Base-by-base conservation (phyloP, 257 asterid species). In the Rubia yunnanensis region DNA sequence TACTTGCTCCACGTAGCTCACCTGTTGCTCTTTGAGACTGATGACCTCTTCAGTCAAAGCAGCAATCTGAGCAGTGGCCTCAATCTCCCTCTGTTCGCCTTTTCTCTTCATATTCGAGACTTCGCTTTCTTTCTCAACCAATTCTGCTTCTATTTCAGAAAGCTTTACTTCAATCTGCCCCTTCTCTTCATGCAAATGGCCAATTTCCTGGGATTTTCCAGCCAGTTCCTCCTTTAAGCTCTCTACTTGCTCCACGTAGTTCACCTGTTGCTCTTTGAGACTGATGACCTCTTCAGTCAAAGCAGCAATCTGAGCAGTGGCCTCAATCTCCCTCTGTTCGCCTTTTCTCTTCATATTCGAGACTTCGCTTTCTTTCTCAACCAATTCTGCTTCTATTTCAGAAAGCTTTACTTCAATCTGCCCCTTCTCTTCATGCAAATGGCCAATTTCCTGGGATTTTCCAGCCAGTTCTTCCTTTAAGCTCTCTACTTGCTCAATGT, bases 261-360 rank as follows among this genome's bases (percentile, higher is more conserved):
- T n/a, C n/a, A n/a, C n/a, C 74, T 81, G 18, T 69, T 81, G 85
- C 72, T 17, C 77, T 66, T 83, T 77, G 77, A 79, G 80, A 18
- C 72, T 66, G 28, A 64, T 74, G 30, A 79, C 60, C 67, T 83
- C 72, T 30, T 76, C 79, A 13, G 78, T 74, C 73, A 84, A 72
- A 64, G 76, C 73, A 6, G 67, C 27, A 26, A 73, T 34, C 52
- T 24, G 65, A 46, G 77, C 73, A 34, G 73, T 60, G 65, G 83
- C 65, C 78, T 82, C 87, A 10, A 53, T 70, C 71, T 84, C 86
- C 49, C 72, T 72, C 56, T 82, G 83, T 73, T 80, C 80, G 55
- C 49, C 58, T 59, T 70, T 75, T 58, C 78, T 82, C 67, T 55
- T 68, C 62, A 79, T 64, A 59, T 38, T 48, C 48, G 78, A 73